phyloP scores from a whole-genome alignment of 2,329 filamentous ascomycete species.

The Colletotrichum sp. region DNA sequence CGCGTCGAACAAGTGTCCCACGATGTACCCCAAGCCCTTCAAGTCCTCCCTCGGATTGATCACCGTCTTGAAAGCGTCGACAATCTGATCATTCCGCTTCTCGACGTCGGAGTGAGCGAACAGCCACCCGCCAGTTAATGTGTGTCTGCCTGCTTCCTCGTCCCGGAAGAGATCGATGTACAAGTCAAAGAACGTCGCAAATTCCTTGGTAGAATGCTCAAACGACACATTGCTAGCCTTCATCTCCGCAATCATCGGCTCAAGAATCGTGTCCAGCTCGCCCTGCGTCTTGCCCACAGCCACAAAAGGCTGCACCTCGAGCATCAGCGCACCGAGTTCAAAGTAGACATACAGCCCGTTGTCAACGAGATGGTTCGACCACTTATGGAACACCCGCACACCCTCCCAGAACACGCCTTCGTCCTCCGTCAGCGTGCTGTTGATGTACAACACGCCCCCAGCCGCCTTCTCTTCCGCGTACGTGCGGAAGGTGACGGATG shows the following conservation, averaged over 20 bases:
- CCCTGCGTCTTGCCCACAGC: neutral
- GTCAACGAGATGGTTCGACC: constrained; percentile 43
- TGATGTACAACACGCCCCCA: constrained; percentile 46
- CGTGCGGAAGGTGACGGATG: constrained; percentile 57
- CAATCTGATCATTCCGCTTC: constrained; percentile 28
- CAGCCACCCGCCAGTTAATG: constrained; percentile 42
- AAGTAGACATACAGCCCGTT: constrained; percentile 48
- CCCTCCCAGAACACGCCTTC: constrained; percentile 51
- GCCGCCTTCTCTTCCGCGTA: constrained; percentile 46
- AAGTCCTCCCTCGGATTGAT: neutral
- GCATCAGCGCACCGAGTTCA: constrained; percentile 10
- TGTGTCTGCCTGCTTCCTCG: constrained; percentile 36
- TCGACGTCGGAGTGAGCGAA: constrained; percentile 39
- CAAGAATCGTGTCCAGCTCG: neutral
- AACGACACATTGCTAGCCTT: neutral
- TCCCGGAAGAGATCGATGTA: constrained; percentile 42
- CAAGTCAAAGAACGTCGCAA: constrained; percentile 28
- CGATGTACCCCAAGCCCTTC: constrained; percentile 14
- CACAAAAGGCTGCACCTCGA: neutral
- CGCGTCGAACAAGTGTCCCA: constrained; percentile 31
- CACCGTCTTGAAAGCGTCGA: neutral
- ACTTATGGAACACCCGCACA: constrained; percentile 51
- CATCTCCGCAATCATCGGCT: neutral
- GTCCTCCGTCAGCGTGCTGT: constrained; percentile 26
- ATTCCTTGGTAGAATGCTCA: neutral